A percentile compares a stretch with the other conserved stretches of the same genome.
Evolutionary conservation across 306 rosid genomes (phyloP).

Genomic region (Castanospermum australe): DNA sequence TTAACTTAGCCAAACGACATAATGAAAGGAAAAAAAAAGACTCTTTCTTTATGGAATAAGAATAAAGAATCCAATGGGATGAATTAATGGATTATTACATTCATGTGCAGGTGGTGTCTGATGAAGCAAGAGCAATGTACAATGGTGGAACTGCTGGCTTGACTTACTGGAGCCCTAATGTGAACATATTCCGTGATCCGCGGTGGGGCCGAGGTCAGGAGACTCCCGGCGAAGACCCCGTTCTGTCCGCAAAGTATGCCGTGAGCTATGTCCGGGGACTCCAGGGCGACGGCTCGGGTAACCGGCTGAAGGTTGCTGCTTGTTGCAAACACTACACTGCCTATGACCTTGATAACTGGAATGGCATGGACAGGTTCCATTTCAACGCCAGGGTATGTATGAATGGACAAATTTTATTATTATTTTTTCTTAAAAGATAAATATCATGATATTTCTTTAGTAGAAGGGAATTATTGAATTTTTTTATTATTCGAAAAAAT

Average conservation of each 20-base stretch:
- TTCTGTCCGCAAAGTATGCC: slow-evolving; percentile 65
- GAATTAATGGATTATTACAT: neutral
- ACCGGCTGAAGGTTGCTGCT: slow-evolving; percentile 87
- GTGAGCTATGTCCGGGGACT: slow-evolving; percentile 76
- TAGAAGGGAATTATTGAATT: neutral
- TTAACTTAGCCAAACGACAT: neutral
- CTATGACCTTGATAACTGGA: slow-evolving; percentile 95
- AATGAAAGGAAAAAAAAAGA: neutral
- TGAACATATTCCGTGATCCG: slow-evolving; percentile 88
- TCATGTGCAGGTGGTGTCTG: slow-evolving; percentile 67
- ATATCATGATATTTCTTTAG: neutral
- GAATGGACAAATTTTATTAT: neutral
- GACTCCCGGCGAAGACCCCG: slow-evolving; percentile 91
- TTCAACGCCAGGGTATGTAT: slow-evolving; percentile 82
- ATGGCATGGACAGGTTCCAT: slow-evolving; percentile 71
- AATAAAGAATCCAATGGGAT: neutral
- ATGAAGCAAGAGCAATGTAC: slow-evolving; percentile 96
- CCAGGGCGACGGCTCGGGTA: slow-evolving; percentile 64
- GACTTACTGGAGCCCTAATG: slow-evolving; percentile 94
- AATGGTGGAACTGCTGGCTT: slow-evolving; percentile 84
- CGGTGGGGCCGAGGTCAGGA: slow-evolving; percentile 98
- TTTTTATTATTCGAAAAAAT: neutral
- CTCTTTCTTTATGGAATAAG: neutral
- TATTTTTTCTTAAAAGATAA: neutral
- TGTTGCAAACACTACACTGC: slow-evolving; percentile 95